Evolutionary conservation across 2,329 filamentous ascomycete species (phyloP).

Genomic region (Cladobotryum protrusum): DNA sequence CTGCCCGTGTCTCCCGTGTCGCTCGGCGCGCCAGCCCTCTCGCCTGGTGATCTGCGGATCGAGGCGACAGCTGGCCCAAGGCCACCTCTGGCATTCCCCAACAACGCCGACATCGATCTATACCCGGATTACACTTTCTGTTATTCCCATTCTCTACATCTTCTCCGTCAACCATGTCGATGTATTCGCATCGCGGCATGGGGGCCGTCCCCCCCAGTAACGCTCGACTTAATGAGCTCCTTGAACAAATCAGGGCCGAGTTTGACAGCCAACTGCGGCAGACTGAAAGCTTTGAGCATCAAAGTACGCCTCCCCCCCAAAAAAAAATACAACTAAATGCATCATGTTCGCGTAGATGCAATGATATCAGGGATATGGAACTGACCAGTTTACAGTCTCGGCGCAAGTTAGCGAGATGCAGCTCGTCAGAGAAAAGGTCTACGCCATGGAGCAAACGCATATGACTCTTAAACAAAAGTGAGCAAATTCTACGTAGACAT

Average conservation of each 20-base stretch:
- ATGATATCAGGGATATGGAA: background rate
- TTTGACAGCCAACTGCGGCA: slow-evolving; percentile 80
- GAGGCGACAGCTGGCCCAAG: slow-evolving; percentile 10
- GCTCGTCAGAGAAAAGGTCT: slow-evolving; percentile 88
- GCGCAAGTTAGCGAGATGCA: slow-evolving; percentile 93
- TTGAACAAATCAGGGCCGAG: slow-evolving; percentile 85
- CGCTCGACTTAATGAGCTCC: slow-evolving; percentile 77
- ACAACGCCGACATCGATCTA: background rate
- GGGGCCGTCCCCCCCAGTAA: slow-evolving; percentile 57
- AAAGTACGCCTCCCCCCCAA: slow-evolving; percentile 59
- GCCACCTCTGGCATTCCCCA: slow-evolving; percentile 1
- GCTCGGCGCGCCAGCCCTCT: slow-evolving; percentile 6
- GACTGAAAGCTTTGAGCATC: slow-evolving; percentile 83
- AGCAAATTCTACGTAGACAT: slow-evolving; percentile 25
- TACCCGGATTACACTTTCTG: background rate
- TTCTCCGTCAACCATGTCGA: slow-evolving; percentile 47
- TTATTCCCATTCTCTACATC: background rate
- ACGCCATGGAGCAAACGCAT: slow-evolving; percentile 84
- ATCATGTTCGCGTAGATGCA: background rate
- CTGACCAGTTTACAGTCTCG: slow-evolving; percentile 55
- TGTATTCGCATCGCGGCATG: slow-evolving; percentile 90
- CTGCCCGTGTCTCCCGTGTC: slow-evolving; percentile 6
- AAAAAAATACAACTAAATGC: background rate
- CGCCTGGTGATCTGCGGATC: slow-evolving; percentile 12
- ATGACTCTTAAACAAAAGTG: slow-evolving; percentile 88